Conservation (phyloP, 768 basidiomycete genomes). For the Nidularia pulvinata region DNA sequence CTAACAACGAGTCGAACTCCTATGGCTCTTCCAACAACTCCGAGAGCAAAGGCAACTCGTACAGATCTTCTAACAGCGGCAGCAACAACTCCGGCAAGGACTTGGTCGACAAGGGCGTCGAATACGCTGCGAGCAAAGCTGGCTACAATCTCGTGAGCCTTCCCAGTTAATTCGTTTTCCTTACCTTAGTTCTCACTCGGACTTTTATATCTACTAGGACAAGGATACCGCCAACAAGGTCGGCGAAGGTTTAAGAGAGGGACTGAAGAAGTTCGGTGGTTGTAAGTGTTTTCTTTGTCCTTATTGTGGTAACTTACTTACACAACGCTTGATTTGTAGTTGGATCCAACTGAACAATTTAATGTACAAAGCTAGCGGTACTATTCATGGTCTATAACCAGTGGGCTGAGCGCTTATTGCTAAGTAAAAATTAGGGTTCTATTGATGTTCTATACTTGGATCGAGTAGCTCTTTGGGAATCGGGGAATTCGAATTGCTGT, state of each 20-base stretch:
- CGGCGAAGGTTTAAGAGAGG: constrained; percentile 30
- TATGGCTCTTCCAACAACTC: constrained; percentile 22
- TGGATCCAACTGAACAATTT: too few relatives aligned
- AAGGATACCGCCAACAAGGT: constrained; percentile 33
- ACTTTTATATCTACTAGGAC: constrained; percentile 20
- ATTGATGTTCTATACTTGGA: too few relatives aligned
- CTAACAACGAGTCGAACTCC: constrained; percentile 12
- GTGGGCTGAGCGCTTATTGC: too few relatives aligned
- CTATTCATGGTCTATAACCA: too few relatives aligned
- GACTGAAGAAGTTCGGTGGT: constrained; percentile 32
- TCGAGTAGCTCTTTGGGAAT: too few relatives aligned
- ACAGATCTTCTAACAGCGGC: constrained; percentile 14
- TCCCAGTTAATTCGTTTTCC: not conserved
- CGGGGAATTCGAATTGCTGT: too few relatives aligned
- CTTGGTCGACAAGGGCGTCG: constrained; percentile 38
- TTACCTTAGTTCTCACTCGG: not conserved
- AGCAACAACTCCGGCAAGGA: constrained; percentile 11
- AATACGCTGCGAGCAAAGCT: constrained; percentile 30
- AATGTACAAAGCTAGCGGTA: too few relatives aligned
- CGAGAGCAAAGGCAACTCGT: constrained; percentile 5
- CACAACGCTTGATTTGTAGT: too few relatives aligned
- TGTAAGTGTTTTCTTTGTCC: not conserved
- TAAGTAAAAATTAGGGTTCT: too few relatives aligned
- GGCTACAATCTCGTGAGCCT: constrained; percentile 43
- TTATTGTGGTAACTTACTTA: too few relatives aligned